Percentiles rank a stretch among this genome's conserved stretches.
Conservation (phyloP, 805 yeast species). For the Candida khao-thaluensis region DNA sequence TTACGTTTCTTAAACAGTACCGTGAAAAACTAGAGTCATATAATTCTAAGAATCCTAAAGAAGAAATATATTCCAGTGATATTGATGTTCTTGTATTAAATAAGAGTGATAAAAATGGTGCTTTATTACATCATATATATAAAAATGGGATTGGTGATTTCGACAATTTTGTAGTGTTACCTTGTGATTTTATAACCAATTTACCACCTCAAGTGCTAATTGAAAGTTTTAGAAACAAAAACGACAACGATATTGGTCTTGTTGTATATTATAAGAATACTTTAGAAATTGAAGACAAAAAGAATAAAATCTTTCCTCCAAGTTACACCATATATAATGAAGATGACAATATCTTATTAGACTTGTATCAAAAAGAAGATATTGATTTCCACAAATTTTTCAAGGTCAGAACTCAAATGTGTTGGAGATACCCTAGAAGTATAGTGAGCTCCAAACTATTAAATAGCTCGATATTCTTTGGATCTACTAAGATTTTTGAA, state of each 20-base stretch:
- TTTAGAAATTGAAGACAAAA: conserved; percentile 77
- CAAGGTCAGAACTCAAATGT: conserved; percentile 77
- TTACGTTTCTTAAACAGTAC: conserved; percentile 49
- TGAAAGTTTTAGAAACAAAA: conserved; percentile 76
- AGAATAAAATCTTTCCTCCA: conserved; percentile 53
- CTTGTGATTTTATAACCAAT: conserved; percentile 93
- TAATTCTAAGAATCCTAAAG: conserved; percentile 16
- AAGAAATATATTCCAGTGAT: conserved; percentile 14
- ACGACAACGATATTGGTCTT: conserved; percentile 67
- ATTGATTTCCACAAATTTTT: conserved; percentile 72
- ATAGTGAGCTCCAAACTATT: conserved; percentile 74
- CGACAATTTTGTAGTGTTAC: conserved; percentile 66
- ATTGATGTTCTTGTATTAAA: conserved; percentile 24
- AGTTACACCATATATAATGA: conserved; percentile 68
- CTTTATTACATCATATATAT: conserved; percentile 48
- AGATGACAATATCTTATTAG: conserved; percentile 56
- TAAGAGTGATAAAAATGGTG: conserved; percentile 55
- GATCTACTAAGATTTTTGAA: conserved; percentile 44
- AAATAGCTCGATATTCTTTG: conserved; percentile 63
- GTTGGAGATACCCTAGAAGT: conserved; percentile 83
- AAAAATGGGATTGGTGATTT: conserved; percentile 23
- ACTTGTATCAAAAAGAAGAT: conserved; percentile 65
- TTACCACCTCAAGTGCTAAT: conserved; percentile 86
- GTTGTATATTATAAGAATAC: conserved; percentile 73
- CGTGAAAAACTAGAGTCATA: conserved; percentile 19